Base-by-base conservation (phyloP, 192 early-diverging fungal species). In the Entrophospora sp. region DNA sequence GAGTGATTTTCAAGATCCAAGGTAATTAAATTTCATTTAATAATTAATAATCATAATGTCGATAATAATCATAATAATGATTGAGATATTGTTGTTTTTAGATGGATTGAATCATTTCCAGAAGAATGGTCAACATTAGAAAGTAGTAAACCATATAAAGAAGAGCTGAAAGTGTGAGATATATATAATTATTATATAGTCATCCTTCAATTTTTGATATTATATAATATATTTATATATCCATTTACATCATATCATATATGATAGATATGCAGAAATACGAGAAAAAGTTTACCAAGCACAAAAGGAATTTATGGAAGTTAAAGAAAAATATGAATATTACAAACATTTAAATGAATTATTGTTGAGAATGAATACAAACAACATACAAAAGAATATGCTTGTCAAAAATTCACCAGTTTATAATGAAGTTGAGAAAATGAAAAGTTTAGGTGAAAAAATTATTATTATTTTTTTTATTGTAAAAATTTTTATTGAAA, bases 31-130 rank as follows among this genome's bases (percentile, higher is more conserved):
- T 9, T 0, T 16, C 5, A 28, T n/a, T 4, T 42, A 1, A 0
- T 42, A 2, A 6, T 14, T 38, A 4, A 12, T 28, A 18, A 18
- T 16, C 27, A 5, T 60, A 30, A 31, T 25, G 38, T 18, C n/a
- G 3, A 1, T 30, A 4, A 18, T 9, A 22, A 20, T n/a, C 0
- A 18, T 25, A 0, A 24, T 24, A 24, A 2, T 42, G 4, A n/a
- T 44, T 34, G 13, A 18, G 3, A 43, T 2, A 2, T 43, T 43
- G 13, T 16, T 44, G 28, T n/a, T 14, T 22, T n/a, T 31, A 61
- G 60, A 3, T 61, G 60, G 60, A 61, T 61, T 14, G 60, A 61
- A 34, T 61, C 60, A 61, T 61, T 61, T 22, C 60, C 60, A 12
- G 27, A 42, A 9, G 28, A 46, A 45, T 61, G 60, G 60, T 42